Conservation (phyloP, 768 basidiomycete genomes). For the Xerocomellus dryophilus region DNA sequence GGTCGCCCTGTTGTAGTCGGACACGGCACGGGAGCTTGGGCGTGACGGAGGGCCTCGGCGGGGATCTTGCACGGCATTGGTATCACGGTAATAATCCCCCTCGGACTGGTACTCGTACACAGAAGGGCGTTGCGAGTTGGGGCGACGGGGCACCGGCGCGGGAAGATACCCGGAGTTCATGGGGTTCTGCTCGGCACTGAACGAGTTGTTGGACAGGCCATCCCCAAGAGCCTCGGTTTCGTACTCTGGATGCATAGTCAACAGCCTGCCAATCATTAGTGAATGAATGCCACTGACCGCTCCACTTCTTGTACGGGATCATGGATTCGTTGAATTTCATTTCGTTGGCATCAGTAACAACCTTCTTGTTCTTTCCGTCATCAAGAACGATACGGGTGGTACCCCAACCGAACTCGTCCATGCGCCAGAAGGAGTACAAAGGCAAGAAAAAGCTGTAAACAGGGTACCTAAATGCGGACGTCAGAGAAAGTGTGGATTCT, state of each 20-base stretch:
- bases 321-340: constrained; percentile 74
- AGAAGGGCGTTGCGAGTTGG: constrained; percentile 40
- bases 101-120: constrained; percentile 43
- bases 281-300: constrained; percentile 42
- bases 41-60: constrained; percentile 28
- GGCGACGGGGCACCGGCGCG: constrained; percentile 37
- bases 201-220: constrained; percentile 46
- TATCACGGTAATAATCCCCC: constrained; percentile 62
- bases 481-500: neutral
- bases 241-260: constrained; percentile 45
- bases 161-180: constrained; percentile 23
- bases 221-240: constrained; percentile 61
- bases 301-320: constrained; percentile 74
- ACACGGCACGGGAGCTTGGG: constrained; percentile 32
- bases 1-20: constrained; percentile 30
- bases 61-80: constrained; percentile 39
- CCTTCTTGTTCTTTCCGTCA: constrained; percentile 64
- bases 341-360: constrained; percentile 50
- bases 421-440: constrained; percentile 71
- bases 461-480: constrained; percentile 46
- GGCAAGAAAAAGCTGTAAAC: constrained; percentile 68
- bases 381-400: constrained; percentile 64
- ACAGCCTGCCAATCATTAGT: neutral
- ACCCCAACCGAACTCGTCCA: constrained; percentile 74
- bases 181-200: constrained; percentile 29